These are phyloP conservation scores for Selaginella moellendorffii DNA, from an alignment of 75 land plant species.

Conservation along the genomic window DNA sequence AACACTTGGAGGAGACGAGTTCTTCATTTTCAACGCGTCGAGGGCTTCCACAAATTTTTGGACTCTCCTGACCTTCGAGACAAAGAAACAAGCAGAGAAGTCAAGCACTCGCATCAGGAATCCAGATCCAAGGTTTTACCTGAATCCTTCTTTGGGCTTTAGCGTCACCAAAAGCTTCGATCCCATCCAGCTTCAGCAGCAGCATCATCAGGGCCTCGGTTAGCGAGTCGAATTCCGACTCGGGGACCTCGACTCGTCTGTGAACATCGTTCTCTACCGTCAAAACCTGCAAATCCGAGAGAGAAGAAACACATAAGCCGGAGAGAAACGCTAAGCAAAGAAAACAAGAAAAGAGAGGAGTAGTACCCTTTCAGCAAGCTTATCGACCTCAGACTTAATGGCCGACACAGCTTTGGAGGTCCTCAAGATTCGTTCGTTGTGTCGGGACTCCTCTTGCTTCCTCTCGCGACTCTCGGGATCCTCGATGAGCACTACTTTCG, in stretches of 20 bases:
- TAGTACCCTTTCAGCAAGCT: constrained; percentile 54
- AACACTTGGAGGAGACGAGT: too few species aligned
- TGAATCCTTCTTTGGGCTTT: constrained; percentile 1
- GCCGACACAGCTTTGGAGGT: constrained; percentile 36
- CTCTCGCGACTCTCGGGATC: constrained; percentile 68
- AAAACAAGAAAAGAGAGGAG: too few species aligned
- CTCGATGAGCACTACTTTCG: constrained; percentile 52
- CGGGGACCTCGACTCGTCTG: not conserved
- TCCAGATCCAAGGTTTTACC: not conserved
- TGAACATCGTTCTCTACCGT: not conserved
- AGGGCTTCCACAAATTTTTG: not conserved
- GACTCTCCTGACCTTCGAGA: not conserved
- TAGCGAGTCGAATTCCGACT: not conserved
- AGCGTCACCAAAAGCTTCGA: constrained; percentile 6
- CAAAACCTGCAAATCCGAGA: not conserved
- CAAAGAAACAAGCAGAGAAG: not conserved
- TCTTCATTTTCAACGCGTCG: not conserved
- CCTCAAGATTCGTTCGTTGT: constrained; percentile 45
- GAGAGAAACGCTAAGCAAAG: too few species aligned
- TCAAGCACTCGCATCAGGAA: not conserved
- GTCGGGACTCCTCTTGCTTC: constrained; percentile 41
- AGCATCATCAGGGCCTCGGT: not conserved
- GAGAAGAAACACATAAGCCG: too few species aligned
- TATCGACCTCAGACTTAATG: constrained; percentile 46
- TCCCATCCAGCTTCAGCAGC: constrained; percentile 4